Evolutionary conservation across 768 basidiomycete species (phyloP), one percentile per base, ranked within the genome.

Genomic region (Cystoderma amianthinum): DNA sequence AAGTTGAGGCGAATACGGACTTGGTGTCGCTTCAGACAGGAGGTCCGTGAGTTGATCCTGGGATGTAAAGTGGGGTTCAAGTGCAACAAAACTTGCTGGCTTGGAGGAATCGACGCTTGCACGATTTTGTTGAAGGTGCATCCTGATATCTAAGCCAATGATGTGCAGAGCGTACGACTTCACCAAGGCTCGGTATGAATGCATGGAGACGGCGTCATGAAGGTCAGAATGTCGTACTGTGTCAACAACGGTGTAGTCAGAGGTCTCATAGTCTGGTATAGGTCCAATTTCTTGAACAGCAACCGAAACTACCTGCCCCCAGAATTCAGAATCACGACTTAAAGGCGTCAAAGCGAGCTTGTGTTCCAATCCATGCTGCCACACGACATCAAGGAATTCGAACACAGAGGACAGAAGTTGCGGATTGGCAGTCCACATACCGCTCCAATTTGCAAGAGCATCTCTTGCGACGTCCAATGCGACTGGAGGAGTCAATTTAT

Each of bases 331-430:
- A 51, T 84, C 74, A 9, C 70, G 60, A 13, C 82, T 76, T 5
- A 82, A 58, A 4, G 65, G 49, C 5, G 79, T 73, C 30, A 93
- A 66, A 1, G 74, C 61, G 0, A 64, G 48, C 42, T 74, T 79
- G 55, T 91, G 84, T 53, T 93, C 83, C 47, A 81, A 65, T 20
- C 79, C 80, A 51, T 89, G 84, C 56, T 85, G 75, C 90, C 88
- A 87, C 13, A 86, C 78, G 18, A 80, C 69, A 46, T 82, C 76
- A 50, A 91, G 60, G 64, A 94, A 95, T 4, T 76, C 69, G 36
- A 95, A 61, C 15, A 88, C 73, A 9, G 82, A 78, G 0, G 82
- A 73, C 10, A 96, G 69, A 6, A 93, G 63, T 15, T 82, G 73
- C 0, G 92, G 88, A 45, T 88, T 87, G 20, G 72, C 58, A 32